These are phyloP conservation scores for Narthecium ossifragum DNA, from an alignment of 106 monocot species.

Conservation along the genomic window DNA sequence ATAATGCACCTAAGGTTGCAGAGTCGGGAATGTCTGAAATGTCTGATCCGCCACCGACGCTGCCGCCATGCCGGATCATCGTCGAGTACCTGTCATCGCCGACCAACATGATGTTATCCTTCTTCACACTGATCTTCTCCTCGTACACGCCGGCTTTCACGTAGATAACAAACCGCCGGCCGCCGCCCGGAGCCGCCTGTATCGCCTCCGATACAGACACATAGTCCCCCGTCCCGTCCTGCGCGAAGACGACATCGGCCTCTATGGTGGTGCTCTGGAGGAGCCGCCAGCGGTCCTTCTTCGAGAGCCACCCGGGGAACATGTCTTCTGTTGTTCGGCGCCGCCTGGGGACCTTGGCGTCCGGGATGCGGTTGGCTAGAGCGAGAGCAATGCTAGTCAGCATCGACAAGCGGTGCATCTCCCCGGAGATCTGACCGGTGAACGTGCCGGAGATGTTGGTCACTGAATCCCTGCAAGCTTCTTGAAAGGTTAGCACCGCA, in stretches of 20 bases:
- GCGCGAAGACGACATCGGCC: too few species aligned
- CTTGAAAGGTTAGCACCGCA: neutral
- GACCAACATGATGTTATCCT: constrained; percentile 23
- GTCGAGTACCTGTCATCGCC: constrained; percentile 28
- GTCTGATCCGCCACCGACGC: constrained; percentile 14
- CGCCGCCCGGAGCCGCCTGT: constrained; percentile 9
- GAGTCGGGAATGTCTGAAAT: constrained; percentile 25
- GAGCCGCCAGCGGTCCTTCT: too few species aligned
- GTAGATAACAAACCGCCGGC: constrained; percentile 17
- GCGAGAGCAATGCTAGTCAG: too few species aligned
- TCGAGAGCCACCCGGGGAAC: too few species aligned
- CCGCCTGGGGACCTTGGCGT: too few species aligned
- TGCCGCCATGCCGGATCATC: constrained; percentile 19
- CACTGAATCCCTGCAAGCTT: neutral
- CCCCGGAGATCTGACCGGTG: too few species aligned
- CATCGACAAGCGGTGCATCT: too few species aligned
- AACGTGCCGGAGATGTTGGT: too few species aligned
- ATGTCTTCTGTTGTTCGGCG: too few species aligned
- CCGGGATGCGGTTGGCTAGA: too few species aligned
- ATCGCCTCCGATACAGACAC: constrained; percentile 17
- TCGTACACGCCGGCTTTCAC: constrained; percentile 31
- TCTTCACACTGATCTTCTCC: constrained; percentile 18
- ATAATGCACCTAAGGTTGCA: constrained; percentile 29
- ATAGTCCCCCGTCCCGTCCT: constrained; percentile 3
- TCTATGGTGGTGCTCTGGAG: too few species aligned